Evolutionary conservation across 306 rosid genomes (phyloP).

Genomic region (Fagus sylvatica): DNA sequence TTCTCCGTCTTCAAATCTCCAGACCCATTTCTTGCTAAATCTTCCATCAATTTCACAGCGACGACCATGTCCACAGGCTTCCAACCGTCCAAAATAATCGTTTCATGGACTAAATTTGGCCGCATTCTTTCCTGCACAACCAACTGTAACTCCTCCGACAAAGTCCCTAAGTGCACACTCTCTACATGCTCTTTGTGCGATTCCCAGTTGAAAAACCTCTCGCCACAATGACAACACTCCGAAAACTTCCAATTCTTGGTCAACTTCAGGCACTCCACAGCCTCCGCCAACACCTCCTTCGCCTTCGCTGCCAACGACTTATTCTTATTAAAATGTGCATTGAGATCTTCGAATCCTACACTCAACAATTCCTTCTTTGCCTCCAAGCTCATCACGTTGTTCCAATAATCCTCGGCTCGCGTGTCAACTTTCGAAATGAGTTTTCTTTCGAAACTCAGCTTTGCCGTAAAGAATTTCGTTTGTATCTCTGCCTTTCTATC

Average conservation of each 20-base stretch:
- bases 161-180: not conserved
- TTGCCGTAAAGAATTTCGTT: no score
- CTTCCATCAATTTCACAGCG: not conserved
- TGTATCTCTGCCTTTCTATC: no score
- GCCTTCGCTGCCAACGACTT: not conserved
- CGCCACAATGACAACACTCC: not conserved
- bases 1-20: not conserved
- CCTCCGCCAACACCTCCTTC: not conserved
- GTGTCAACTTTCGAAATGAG: no score
- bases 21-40: not conserved
- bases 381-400: not conserved
- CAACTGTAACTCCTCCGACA: not conserved
- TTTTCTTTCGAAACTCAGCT: no score
- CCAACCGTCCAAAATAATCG: not conserved
- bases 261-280: not conserved
- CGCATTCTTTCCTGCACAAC: not conserved
- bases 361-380: not conserved
- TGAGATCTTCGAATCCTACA: not conserved
- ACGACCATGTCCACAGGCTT: not conserved
- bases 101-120: no score
- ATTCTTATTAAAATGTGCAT: not conserved
- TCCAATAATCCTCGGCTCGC: not conserved
- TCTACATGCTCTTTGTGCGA: not conserved
- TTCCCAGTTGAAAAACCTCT: not conserved
- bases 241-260: not conserved